phyloP scores from a whole-genome alignment of 2,329 filamentous ascomycete species.

The Xylaria polymorpha region DNA sequence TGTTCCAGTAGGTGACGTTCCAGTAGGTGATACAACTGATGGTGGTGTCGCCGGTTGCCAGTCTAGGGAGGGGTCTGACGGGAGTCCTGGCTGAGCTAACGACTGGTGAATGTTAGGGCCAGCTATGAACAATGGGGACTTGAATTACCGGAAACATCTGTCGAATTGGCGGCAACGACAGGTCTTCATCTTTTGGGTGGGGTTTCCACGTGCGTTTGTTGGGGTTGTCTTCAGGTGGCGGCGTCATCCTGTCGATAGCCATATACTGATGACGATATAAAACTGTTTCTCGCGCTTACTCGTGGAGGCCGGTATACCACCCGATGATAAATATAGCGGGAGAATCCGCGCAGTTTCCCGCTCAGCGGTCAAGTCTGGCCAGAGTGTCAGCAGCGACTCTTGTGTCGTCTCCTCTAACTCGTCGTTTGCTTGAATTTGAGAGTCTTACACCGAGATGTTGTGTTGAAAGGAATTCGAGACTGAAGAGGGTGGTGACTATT shows the following conservation, averaged over 20 bases:
- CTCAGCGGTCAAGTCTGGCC: constrained; percentile 3
- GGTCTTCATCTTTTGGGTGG: no score
- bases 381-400: background rate
- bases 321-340: background rate
- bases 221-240: constrained; percentile 52
- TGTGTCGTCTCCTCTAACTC: background rate
- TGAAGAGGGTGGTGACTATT: background rate
- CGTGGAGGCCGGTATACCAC: background rate
- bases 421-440: background rate
- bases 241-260: constrained; percentile 54
- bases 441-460: background rate
- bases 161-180: constrained; percentile 59
- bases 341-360: background rate
- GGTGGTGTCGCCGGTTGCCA: constrained; percentile 49
- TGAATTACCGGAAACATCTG: constrained; percentile 55
- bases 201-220: constrained; percentile 45
- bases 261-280: background rate
- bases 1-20: constrained; percentile 29
- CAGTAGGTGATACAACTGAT: constrained; percentile 52
- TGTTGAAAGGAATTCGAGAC: background rate
- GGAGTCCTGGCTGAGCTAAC: background rate
- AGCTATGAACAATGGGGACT: background rate
- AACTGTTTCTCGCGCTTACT: no score
- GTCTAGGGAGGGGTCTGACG: constrained; percentile 49
- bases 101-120: constrained; percentile 35